These are phyloP conservation scores for Tulasnella sp. DNA, from an alignment of 768 basidiomycete species.

Conservation along the genomic window DNA sequence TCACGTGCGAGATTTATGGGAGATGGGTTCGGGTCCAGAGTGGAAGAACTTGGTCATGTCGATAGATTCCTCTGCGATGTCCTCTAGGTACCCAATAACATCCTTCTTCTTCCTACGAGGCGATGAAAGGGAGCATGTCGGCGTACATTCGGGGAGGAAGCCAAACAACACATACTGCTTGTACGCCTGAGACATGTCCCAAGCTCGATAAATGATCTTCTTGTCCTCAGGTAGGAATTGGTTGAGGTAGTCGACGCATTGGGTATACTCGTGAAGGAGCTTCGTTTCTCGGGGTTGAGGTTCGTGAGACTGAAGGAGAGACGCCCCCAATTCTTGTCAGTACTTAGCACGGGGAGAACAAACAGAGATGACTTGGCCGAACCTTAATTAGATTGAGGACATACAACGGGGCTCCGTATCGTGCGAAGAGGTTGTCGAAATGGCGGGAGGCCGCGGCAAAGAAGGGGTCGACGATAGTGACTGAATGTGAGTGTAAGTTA, in stretches of 20 bases:
- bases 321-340: not conserved
- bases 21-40: slow-evolving; percentile 76
- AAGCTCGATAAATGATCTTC: slow-evolving; percentile 84
- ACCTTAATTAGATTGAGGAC: slow-evolving; percentile 93
- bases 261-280: slow-evolving; percentile 77
- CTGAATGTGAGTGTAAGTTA: slow-evolving; percentile 29
- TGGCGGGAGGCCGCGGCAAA: slow-evolving; percentile 87
- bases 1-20: slow-evolving; percentile 43
- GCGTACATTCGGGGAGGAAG: not conserved
- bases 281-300: slow-evolving; percentile 72
- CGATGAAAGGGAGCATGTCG: not conserved
- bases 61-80: slow-evolving; percentile 87
- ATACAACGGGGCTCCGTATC: slow-evolving; percentile 83
- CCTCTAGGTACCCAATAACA: slow-evolving; percentile 89
- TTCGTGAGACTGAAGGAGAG: slow-evolving; percentile 22
- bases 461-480: slow-evolving; percentile 90
- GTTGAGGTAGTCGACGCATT: slow-evolving; percentile 87
- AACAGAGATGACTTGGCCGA: slow-evolving; percentile 25
- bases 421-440: slow-evolving; percentile 79
- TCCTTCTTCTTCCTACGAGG: slow-evolving; percentile 78
- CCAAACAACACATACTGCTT: slow-evolving; percentile 56
- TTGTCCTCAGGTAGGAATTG: slow-evolving; percentile 82
- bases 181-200: slow-evolving; percentile 94
- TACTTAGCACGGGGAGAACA: too few relatives aligned
- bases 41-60: slow-evolving; percentile 92